Conservation (phyloP, 257 asterid species). For the Capsicum rhomboideum region DNA sequence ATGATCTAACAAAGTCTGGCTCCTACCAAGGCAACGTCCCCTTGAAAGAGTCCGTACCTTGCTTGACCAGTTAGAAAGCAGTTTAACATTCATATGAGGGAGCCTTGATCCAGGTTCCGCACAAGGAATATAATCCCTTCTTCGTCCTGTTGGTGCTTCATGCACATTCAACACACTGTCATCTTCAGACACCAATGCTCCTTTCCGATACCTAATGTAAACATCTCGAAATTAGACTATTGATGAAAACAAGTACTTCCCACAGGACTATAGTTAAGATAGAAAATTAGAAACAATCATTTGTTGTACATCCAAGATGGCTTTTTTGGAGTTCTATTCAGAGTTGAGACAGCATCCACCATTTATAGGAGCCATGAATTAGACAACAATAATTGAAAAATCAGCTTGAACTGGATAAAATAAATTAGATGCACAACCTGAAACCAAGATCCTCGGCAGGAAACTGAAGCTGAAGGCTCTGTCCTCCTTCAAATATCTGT, state of each 20-base stretch:
- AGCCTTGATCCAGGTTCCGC: slow-evolving; percentile 74
- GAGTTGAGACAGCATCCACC: background rate
- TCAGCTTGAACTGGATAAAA: background rate
- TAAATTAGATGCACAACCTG: slow-evolving; percentile 32
- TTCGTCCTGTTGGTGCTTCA: slow-evolving; percentile 69
- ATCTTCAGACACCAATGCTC: slow-evolving; percentile 56
- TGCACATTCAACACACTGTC: slow-evolving; percentile 16
- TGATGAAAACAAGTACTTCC: background rate
- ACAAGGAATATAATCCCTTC: slow-evolving; percentile 77
- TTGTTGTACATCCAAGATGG: background rate
- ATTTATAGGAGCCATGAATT: background rate
- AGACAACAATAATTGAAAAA: background rate
- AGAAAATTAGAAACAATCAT: background rate
- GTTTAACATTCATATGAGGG: slow-evolving; percentile 67
- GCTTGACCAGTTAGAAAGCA: slow-evolving; percentile 25
- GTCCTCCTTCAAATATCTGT: slow-evolving; percentile 73
- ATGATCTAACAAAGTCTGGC: background rate
- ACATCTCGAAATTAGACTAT: slow-evolving; percentile 10
- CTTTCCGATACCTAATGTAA: slow-evolving; percentile 56
- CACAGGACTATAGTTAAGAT: background rate
- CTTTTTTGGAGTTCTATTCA: background rate
- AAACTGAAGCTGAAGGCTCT: slow-evolving; percentile 96
- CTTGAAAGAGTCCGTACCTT: slow-evolving; percentile 30
- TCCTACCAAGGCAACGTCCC: background rate
- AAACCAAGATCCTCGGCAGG: slow-evolving; percentile 97